phyloP scores from a whole-genome alignment of 2,329 filamentous ascomycete species.

The Aureobasidium sp. region DNA sequence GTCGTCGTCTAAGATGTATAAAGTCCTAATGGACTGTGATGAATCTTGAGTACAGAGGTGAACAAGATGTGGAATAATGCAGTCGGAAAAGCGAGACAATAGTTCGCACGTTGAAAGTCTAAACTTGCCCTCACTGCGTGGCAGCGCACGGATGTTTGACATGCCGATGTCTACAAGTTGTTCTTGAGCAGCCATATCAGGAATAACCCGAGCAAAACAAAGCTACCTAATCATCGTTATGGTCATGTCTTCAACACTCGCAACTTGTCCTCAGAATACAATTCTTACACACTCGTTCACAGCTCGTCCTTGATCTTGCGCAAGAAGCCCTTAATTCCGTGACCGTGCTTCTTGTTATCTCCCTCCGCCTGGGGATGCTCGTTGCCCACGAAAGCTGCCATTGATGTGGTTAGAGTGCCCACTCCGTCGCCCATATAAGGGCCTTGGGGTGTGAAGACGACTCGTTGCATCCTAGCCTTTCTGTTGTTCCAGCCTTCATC shows the following conservation, averaged over 20 bases:
- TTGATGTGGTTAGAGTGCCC: slow-evolving; percentile 27
- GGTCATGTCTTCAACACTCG: neutral
- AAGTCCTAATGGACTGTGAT: neutral
- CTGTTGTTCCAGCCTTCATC: slow-evolving; percentile 39
- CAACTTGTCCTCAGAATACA: neutral
- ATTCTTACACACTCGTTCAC: neutral
- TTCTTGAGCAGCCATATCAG: neutral
- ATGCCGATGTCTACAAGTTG: neutral
- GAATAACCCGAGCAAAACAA: neutral
- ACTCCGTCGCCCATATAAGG: slow-evolving; percentile 38
- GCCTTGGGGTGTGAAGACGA: slow-evolving; percentile 30
- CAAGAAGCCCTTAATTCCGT: slow-evolving; percentile 13
- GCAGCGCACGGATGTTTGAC: neutral
- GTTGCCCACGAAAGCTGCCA: slow-evolving; percentile 3
- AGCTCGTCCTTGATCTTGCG: slow-evolving; percentile 18
- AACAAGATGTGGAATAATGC: neutral
- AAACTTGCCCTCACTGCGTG: neutral
- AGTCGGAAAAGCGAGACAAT: neutral
- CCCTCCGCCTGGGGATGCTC: neutral
- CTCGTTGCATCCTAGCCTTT: slow-evolving; percentile 39
- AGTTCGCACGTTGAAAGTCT: neutral
- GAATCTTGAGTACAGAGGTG: neutral
- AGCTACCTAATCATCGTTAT: neutral
- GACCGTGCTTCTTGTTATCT: slow-evolving; percentile 12
- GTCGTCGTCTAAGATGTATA: neutral